These are phyloP conservation scores for Polychaeton citri DNA, from an alignment of 2,329 filamentous ascomycete genomes.

Conservation along the genomic window DNA sequence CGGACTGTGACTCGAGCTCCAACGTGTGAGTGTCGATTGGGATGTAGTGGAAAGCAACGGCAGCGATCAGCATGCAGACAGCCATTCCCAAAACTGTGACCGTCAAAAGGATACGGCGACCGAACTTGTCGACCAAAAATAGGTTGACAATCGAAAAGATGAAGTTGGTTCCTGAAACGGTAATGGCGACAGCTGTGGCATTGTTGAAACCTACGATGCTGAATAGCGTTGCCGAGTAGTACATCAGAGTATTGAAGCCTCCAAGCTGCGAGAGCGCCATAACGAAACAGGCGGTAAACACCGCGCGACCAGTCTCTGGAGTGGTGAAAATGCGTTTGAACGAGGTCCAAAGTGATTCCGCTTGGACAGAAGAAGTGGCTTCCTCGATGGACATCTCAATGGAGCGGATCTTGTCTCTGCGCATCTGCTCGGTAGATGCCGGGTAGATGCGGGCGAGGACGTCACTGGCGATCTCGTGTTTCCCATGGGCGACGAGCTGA, in stretches of 20 bases:
- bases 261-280: conserved; percentile 39
- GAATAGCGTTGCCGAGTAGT: conserved; percentile 31
- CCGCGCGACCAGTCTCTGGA: conserved; percentile 32
- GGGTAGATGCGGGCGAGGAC: conserved; percentile 30
- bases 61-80: conserved; percentile 27
- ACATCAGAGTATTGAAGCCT: conserved; percentile 32
- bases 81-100: conserved; percentile 34
- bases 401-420: conserved; percentile 31
- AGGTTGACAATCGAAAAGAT: conserved; percentile 38
- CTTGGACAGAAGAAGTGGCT: conserved; percentile 25
- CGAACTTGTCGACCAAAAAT: conserved; percentile 32
- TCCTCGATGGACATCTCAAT: conserved; percentile 29
- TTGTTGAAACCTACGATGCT: conserved; percentile 37
- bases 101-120: conserved; percentile 32
- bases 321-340: conserved; percentile 34
- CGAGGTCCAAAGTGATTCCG: conserved; percentile 25
- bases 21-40: conserved; percentile 30
- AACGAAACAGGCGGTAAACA: conserved; percentile 35
- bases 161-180: conserved; percentile 35
- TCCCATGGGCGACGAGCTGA: conserved; percentile 32
- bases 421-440: conserved; percentile 28
- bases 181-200: conserved; percentile 32
- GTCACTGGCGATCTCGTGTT: conserved; percentile 25
- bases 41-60: conserved; percentile 34
- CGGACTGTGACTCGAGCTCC: too few species aligned